Evolutionary conservation across 1,139 yeast genomes (phyloP).

Genomic region (Geotrichum cucujoidarum): DNA sequence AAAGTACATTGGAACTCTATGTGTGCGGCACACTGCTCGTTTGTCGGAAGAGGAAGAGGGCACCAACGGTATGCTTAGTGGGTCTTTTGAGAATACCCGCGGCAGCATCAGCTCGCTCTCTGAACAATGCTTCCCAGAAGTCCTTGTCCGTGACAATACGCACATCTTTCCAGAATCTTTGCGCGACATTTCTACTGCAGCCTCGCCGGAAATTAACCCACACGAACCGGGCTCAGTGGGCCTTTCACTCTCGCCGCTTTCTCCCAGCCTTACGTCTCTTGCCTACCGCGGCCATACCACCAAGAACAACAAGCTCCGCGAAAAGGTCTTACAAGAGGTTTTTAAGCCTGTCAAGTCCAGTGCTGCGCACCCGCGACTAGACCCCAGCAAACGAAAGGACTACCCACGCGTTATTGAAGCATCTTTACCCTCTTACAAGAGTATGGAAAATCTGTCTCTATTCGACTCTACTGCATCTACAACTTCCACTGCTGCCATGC

Average conservation of each 20-base stretch:
- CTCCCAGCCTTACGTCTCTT: conserved; percentile 11
- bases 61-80: conserved; percentile 1
- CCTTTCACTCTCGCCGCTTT: conserved; percentile 14
- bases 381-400: background rate
- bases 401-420: conserved; percentile 2
- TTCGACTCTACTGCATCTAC: conserved; percentile 1
- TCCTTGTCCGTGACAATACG: conserved; percentile 77
- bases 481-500: background rate
- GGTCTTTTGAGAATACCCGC: background rate
- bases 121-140: conserved; percentile 58
- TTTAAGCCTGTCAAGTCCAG: conserved; percentile 33
- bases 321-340: conserved; percentile 62
- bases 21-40: conserved; percentile 68
- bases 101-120: background rate
- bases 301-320: conserved; percentile 60
- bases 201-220: conserved; percentile 29
- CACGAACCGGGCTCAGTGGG: conserved; percentile 3
- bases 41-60: conserved; percentile 16
- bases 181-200: conserved; percentile 59
- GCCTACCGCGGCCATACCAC: conserved; percentile 55
- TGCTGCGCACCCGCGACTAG: background rate
- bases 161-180: conserved; percentile 82
- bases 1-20: conserved; percentile 84
- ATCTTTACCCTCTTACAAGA: conserved; percentile 11
- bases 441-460: conserved; percentile 16